phyloP scores from a whole-genome alignment of 495 filamentous ascomycete genomes.

The Corynascus novoguineensis region DNA sequence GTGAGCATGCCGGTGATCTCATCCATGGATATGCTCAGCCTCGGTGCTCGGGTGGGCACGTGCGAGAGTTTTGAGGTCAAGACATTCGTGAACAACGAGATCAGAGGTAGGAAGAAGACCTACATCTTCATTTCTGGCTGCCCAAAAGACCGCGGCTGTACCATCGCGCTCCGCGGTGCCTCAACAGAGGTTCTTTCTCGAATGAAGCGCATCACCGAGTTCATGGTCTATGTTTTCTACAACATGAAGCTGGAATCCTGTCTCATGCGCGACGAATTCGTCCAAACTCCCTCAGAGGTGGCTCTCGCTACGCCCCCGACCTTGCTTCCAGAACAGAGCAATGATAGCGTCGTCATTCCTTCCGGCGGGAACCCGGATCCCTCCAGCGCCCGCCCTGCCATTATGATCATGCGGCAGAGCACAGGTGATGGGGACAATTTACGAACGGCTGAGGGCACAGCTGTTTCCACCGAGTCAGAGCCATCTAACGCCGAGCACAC shows the following conservation, averaged over 20 bases:
- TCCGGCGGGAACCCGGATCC: not conserved
- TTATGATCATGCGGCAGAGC: slow-evolving; percentile 23
- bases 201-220: slow-evolving; percentile 93
- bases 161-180: slow-evolving; percentile 86
- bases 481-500: slow-evolving; percentile 7
- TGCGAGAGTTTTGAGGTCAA: slow-evolving; percentile 89
- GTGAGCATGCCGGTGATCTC: slow-evolving; percentile 87
- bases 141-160: slow-evolving; percentile 88
- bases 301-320: slow-evolving; percentile 7
- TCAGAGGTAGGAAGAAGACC: slow-evolving; percentile 74
- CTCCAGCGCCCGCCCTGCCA: slow-evolving; percentile 7
- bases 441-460: slow-evolving; percentile 8
- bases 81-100: slow-evolving; percentile 75
- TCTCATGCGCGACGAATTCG: slow-evolving; percentile 92
- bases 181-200: slow-evolving; percentile 60
- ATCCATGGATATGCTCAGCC: slow-evolving; percentile 88
- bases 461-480: slow-evolving; percentile 1
- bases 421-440: slow-evolving; percentile 20
- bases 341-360: slow-evolving; percentile 15
- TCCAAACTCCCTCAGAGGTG: slow-evolving; percentile 69
- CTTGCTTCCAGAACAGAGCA: slow-evolving; percentile 11
- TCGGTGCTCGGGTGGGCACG: slow-evolving; percentile 71
- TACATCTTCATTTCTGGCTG: slow-evolving; percentile 95
- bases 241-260: slow-evolving; percentile 95
- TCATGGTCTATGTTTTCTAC: slow-evolving; percentile 98